Evolutionary conservation across 345 rosid species (phyloP).

Genomic region (Rubroshorea leprosula): DNA sequence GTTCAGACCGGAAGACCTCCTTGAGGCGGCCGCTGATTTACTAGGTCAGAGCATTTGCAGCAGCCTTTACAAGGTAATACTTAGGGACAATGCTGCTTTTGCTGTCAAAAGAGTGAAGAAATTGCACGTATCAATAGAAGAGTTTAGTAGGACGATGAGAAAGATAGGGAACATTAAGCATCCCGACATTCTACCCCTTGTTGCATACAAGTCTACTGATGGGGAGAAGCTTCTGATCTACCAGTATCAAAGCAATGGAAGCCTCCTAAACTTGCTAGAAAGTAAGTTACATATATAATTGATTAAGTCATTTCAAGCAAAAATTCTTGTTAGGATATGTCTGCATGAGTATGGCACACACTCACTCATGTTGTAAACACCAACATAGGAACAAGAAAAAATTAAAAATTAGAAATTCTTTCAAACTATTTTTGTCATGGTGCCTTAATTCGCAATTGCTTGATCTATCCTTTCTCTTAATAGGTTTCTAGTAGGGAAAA

Average conservation of each 20-base stretch:
- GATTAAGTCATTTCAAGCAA: too few species aligned
- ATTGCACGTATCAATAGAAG: slow-evolving; percentile 35
- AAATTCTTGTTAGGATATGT: too few species aligned
- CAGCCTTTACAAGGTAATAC: slow-evolving; percentile 51
- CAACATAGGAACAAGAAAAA: too few species aligned
- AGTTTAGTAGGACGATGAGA: slow-evolving; percentile 36
- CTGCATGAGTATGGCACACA: too few species aligned
- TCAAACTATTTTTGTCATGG: too few species aligned
- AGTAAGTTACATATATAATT: too few species aligned
- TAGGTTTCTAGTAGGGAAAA: too few species aligned
- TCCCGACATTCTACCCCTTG: slow-evolving; percentile 48
- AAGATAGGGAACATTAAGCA: slow-evolving; percentile 48
- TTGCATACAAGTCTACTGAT: slow-evolving; percentile 37
- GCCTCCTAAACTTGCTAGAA: slow-evolving; percentile 39
- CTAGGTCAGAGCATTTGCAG: slow-evolving; percentile 35
- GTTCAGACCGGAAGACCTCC: slow-evolving; percentile 42
- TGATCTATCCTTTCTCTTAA: too few species aligned
- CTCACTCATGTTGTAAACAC: too few species aligned
- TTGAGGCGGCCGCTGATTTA: slow-evolving; percentile 57
- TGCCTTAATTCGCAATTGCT: too few species aligned
- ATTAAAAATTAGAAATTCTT: too few species aligned
- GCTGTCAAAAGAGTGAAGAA: slow-evolving; percentile 55
- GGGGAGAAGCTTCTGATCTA: slow-evolving; percentile 54
- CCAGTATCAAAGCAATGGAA: slow-evolving; percentile 51
- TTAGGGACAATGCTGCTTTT: slow-evolving; percentile 34